Percentiles rank a stretch among this genome's conserved stretches.
phyloP scores from a whole-genome alignment of 2,329 filamentous ascomycete genomes.

The Colletotrichum tabaci region DNA sequence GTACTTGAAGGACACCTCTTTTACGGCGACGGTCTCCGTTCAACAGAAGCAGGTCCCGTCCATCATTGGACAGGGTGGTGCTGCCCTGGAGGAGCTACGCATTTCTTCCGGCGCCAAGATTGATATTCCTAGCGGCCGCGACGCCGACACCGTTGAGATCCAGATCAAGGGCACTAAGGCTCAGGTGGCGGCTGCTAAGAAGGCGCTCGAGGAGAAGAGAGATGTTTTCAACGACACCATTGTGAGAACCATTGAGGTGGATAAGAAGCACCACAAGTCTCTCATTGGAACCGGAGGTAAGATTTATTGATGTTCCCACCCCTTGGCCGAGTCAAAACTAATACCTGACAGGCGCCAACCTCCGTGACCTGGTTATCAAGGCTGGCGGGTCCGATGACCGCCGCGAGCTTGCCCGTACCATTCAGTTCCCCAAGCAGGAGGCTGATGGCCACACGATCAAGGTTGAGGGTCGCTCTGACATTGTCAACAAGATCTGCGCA shows the following conservation, averaged over 20 bases:
- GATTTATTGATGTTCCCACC: conserved; percentile 52
- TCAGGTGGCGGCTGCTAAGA: conserved; percentile 92
- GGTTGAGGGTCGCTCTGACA: conserved; percentile 84
- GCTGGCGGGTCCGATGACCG: conserved; percentile 93
- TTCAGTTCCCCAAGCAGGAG: conserved; percentile 94
- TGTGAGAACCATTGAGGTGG: conserved; percentile 87
- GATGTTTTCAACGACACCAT: conserved; percentile 93
- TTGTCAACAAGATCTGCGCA: conserved; percentile 91
- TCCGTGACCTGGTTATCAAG: conserved; percentile 87
- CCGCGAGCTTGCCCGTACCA: conserved; percentile 86
- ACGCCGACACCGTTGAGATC: conserved; percentile 85
- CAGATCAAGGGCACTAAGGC: conserved; percentile 92
- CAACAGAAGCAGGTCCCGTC: conserved; percentile 95
- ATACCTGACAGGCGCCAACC: conserved; percentile 78
- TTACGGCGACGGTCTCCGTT: conserved; percentile 84
- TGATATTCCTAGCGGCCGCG: conserved; percentile 87
- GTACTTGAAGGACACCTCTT: conserved; percentile 90
- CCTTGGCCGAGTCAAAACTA: conserved; percentile 49
- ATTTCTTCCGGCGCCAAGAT: conserved; percentile 89
- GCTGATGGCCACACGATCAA: conserved; percentile 87
- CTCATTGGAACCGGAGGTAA: conserved; percentile 91
- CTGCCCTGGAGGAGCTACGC: conserved; percentile 91
- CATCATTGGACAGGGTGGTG: conserved; percentile 90
- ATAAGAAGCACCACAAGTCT: conserved; percentile 91
- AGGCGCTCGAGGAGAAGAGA: conserved; percentile 88